These are phyloP conservation scores for Globisporangium apiculatum DNA, from an alignment of 352 stramenopile species.

Conservation along the genomic window DNA sequence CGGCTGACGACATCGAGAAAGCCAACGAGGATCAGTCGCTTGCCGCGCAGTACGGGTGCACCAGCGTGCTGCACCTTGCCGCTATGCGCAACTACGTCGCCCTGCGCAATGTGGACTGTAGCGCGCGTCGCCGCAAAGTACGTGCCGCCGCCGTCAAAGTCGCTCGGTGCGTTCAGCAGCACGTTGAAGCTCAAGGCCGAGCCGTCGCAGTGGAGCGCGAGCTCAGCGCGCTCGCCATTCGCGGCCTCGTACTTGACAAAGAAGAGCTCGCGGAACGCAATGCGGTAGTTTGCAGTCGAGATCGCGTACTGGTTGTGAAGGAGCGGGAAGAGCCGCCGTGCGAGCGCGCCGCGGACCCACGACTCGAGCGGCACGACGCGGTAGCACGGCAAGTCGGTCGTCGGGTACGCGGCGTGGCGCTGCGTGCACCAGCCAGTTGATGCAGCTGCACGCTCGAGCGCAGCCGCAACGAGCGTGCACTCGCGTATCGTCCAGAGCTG, in stretches of 20 bases:
- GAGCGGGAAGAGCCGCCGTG: conserved; percentile 46
- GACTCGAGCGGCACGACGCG: conserved; percentile 52
- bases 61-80: conserved; percentile 91
- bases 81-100: conserved; percentile 87
- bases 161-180: conserved; percentile 65
- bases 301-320: conserved; percentile 42
- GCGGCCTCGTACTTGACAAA: conserved; percentile 84
- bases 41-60: conserved; percentile 72
- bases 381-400: conserved; percentile 77
- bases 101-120: conserved; percentile 71
- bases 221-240: conserved; percentile 45
- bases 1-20: conserved; percentile 86
- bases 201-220: conserved; percentile 90
- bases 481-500: conserved; percentile 47
- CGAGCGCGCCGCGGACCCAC: conserved; percentile 55
- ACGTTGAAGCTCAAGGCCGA: conserved; percentile 94
- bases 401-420: conserved; percentile 75
- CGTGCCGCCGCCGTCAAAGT: conserved; percentile 91
- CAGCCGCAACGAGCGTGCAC: conserved; percentile 29
- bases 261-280: conserved; percentile 84
- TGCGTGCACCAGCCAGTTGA: conserved; percentile 66
- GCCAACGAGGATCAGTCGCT: conserved; percentile 87
- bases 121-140: conserved; percentile 81
- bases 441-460: conserved; percentile 30
- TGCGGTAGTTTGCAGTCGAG: conserved; percentile 19